phyloP scores from a whole-genome alignment of 352 stramenopile species.

The Phytophthora fragariaefolia region DNA sequence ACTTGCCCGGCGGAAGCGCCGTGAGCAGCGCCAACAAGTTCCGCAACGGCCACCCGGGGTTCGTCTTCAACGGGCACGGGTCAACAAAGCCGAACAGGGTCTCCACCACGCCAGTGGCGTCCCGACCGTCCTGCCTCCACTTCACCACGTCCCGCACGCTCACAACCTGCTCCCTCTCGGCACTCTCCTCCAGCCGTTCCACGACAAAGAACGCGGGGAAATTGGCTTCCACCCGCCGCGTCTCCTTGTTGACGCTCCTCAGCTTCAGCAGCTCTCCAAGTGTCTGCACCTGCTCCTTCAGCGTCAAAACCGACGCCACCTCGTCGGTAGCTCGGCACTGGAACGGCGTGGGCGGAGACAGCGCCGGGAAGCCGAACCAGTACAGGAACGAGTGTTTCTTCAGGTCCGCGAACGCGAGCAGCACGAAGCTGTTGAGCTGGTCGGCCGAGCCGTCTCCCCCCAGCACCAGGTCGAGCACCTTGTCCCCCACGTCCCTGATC shows the following conservation, averaged over 20 bases:
- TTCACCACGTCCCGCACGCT: conserved; percentile 40
- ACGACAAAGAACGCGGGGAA: conserved; percentile 79
- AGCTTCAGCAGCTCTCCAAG: conserved; percentile 55
- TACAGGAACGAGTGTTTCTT: conserved; percentile 95
- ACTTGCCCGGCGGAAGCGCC: conserved; percentile 40
- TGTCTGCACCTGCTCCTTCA: conserved; percentile 44
- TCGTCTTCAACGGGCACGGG: conserved; percentile 70
- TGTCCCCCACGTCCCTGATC: conserved; percentile 50
- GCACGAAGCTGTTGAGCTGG: conserved; percentile 84
- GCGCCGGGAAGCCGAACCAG: conserved; percentile 93
- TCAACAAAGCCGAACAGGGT: conserved; percentile 91
- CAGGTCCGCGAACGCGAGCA: conserved; percentile 93
- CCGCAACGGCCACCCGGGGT: conserved; percentile 90
- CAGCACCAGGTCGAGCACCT: conserved; percentile 49
- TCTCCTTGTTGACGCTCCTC: conserved; percentile 23
- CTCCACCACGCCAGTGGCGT: conserved; percentile 22
- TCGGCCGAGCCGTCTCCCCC: conserved; percentile 36
- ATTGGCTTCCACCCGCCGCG: conserved; percentile 31
- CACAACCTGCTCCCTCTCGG: conserved; percentile 19
- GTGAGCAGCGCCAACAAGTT: conserved; percentile 84
- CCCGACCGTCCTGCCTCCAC: conserved; percentile 32
- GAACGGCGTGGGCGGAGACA: conserved; percentile 55
- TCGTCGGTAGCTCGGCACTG: conserved; percentile 34
- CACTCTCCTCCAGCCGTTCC: conserved; percentile 36
- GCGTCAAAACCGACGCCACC: conserved; percentile 45